phyloP scores from a whole-genome alignment of 2,329 filamentous ascomycete species.

The Basipetospora chlamydospora region DNA sequence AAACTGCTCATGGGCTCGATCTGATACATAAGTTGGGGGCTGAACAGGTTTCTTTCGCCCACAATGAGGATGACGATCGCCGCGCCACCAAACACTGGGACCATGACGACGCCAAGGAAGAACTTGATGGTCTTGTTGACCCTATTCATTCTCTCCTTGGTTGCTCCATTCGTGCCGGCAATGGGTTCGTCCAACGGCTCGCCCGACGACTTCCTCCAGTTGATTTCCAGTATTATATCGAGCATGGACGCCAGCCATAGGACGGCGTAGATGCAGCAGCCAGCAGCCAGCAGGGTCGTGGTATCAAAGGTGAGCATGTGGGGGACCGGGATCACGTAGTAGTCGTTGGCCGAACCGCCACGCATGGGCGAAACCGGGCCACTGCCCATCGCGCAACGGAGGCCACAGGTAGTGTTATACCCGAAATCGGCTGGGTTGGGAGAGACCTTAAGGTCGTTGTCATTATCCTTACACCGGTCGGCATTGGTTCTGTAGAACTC shows the following conservation, averaged over 20 bases:
- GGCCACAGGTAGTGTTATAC: constrained; percentile 30
- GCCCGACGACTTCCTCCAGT: constrained; percentile 36
- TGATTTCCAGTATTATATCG: constrained; percentile 48
- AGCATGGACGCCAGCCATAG: constrained; percentile 46
- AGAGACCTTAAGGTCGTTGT: constrained; percentile 50
- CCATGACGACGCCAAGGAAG: constrained; percentile 39
- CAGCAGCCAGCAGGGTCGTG: constrained; percentile 45
- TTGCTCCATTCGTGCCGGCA: constrained; percentile 20
- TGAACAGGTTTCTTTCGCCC: constrained; percentile 52
- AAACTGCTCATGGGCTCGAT: constrained; percentile 49
- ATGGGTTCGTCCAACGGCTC: neutral
- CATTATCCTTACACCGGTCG: constrained; percentile 40
- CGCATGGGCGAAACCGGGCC: constrained; percentile 43
- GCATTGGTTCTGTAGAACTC: no score
- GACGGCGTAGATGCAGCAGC: constrained; percentile 50
- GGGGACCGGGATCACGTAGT: constrained; percentile 48
- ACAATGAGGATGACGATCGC: constrained; percentile 44
- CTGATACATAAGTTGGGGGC: constrained; percentile 36
- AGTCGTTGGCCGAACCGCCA: constrained; percentile 38
- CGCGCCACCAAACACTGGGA: constrained; percentile 43
- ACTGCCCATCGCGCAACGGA: constrained; percentile 27
- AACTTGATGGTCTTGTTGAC: constrained; percentile 39
- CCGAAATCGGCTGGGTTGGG: no score
- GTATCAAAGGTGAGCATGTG: constrained; percentile 40
- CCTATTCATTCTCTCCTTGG: constrained; percentile 32